phyloP scores from a whole-genome alignment of 208 protist species.

The Acanthamoeba healyi region DNA sequence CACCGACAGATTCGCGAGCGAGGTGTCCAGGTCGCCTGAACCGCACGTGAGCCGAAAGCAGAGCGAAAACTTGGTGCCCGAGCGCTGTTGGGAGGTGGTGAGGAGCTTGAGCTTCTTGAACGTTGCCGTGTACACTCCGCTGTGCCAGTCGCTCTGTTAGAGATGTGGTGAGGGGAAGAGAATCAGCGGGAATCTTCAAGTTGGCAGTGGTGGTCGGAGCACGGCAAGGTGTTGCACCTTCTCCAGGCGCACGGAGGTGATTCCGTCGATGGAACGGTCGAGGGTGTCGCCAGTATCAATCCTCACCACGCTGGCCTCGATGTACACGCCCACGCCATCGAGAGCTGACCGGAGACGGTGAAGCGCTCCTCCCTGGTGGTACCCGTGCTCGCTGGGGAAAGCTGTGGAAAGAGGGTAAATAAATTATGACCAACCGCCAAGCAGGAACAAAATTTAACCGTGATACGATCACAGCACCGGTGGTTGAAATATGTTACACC shows the following conservation, averaged over 20 bases:
- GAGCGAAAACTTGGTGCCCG: slow-evolving; percentile 16
- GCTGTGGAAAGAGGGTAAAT: background rate
- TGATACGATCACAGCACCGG: background rate
- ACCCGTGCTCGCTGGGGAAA: background rate
- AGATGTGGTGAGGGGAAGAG: background rate
- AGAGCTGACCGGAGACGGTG: background rate
- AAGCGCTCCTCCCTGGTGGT: background rate
- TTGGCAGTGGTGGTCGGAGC: no score
- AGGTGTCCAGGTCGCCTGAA: background rate
- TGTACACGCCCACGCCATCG: background rate
- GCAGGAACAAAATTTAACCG: background rate
- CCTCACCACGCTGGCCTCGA: background rate
- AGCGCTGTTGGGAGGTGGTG: slow-evolving; percentile 20
- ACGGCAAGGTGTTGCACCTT: background rate
- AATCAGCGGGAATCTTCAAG: no score
- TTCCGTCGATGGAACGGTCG: background rate
- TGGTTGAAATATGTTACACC: background rate
- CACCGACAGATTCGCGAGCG: background rate
- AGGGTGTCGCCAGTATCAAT: background rate
- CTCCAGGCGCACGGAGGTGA: background rate
- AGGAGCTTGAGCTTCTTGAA: slow-evolving; percentile 66
- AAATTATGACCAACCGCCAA: no score
- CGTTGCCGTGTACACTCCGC: background rate
- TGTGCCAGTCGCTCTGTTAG: background rate
- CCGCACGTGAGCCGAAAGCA: background rate